Base-by-base conservation (phyloP, 768 basidiomycete species). In the Trametes punicea region DNA sequence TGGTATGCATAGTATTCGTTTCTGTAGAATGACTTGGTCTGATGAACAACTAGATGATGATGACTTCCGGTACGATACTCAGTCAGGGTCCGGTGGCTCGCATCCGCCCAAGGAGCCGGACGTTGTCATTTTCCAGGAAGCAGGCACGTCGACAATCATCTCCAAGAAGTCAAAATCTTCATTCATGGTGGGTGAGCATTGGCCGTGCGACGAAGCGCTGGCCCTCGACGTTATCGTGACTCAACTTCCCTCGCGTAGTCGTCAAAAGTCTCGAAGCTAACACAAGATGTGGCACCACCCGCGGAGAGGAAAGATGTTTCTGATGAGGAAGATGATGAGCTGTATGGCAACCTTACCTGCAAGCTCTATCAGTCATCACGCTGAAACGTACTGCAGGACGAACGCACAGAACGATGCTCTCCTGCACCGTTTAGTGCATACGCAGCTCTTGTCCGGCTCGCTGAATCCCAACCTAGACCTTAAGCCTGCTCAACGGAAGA, bases 361-460 rank as follows among this genome's bases (percentile, higher is more conserved):
- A 6, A n/a, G n/a, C n/a, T 38, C 23, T 29, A 18, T 27, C 48
- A 3, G 20, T 26, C 29, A 21, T 18, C 47, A 44, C 55, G 50
- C 46, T 25, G 15, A 26, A 11, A 13, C 38, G 21, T 9, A 25
- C 61, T 53, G 10, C 64, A 93, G 92, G 46, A 81, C 86, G 18
- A 88, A 90, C 67, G 71, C 75, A 9, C 83, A 88, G 61, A 93
- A 93, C 50, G 91, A 93, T 65, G 85, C 83, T 0, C 69, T 87
- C 23, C 78, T 93, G 13, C 89, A 92, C 67, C 84, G 82, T 48
- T 74, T 93, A 5, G 79, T 93, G 15, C 91, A 93, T 67, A 92
- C 90, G 0, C 79, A 85, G 60, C 72, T 93, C 4, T 74, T 93
- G 6, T 87, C 91, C 8, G 89, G 87, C 9, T 89, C 88, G 5